Evolutionary conservation across 768 basidiomycete genomes (phyloP).

Genomic region (Trichaptum fuscoviolaceum): DNA sequence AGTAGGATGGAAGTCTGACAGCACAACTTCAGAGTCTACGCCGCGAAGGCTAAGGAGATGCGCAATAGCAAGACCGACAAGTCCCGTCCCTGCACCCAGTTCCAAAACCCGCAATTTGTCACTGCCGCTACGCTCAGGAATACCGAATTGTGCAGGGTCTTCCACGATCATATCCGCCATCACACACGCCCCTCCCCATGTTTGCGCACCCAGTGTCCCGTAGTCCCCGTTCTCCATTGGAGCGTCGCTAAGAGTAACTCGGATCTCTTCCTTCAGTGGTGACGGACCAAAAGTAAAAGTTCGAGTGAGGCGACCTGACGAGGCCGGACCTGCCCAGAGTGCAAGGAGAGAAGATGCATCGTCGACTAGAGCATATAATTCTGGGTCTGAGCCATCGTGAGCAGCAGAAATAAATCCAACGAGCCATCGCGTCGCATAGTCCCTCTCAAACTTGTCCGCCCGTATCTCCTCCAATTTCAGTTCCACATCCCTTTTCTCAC

Average conservation of each 20-base stretch:
- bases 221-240: constrained; percentile 68
- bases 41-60: constrained; percentile 22
- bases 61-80: constrained; percentile 40
- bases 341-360: constrained; percentile 61
- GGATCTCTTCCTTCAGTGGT: constrained; percentile 17
- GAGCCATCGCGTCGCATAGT: constrained; percentile 70
- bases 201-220: constrained; percentile 75
- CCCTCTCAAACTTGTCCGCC: constrained; percentile 63
- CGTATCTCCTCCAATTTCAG: constrained; percentile 30
- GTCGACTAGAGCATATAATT: constrained; percentile 30
- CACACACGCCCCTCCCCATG: constrained; percentile 84
- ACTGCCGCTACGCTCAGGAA: constrained; percentile 14
- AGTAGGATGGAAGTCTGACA: constrained; percentile 45
- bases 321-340: constrained; percentile 55
- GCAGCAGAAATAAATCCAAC: constrained; percentile 47
- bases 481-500: neutral
- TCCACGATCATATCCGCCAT: constrained; percentile 69
- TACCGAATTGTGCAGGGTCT: constrained; percentile 46
- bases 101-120: constrained; percentile 38
- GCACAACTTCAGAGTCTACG: constrained; percentile 25
- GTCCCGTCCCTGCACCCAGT: constrained; percentile 54
- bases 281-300: constrained; percentile 39
- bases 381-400: constrained; percentile 24
- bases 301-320: constrained; percentile 54
- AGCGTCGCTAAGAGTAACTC: constrained; percentile 56